Base-by-base conservation (phyloP, 495 filamentous ascomycete species). In the Podospora anserina region DNA sequence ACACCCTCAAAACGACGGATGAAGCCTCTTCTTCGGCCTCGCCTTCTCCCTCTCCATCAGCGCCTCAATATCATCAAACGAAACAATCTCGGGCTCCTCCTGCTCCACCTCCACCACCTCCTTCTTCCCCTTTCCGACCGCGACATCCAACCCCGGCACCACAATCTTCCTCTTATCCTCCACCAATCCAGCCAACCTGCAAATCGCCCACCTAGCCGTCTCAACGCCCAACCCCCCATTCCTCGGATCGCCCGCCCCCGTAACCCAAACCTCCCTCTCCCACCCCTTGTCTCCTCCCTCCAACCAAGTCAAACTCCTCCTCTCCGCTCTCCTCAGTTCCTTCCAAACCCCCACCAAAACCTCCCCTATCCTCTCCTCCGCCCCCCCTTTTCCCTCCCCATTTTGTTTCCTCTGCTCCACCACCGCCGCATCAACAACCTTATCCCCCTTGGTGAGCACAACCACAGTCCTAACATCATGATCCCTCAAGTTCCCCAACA, bases 381-480 rank as follows among this genome's bases (percentile, higher is more conserved):
- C 64, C 55, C 20, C 23, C n/a, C 23, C 23, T 71, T 39, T 74
- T 18, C 57, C 67, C 19, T 68, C 58, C 34, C 64, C 49, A 73
- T 75, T 20, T 11, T 58, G 66, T 32, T 28, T 57, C 28, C 26
- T 3, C 15, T 57, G 53, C 19, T 56, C 67, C n/a, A 67, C 54
- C 28, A 66, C 66, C 27, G 81, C 70, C 61, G 82, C 82, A n/a
- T 68, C 54, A 28, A 66, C 66, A 27, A 82, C 70, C 63, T 82
- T 82, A 75, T 99, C 95, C 6, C 89, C 87, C 78, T 98, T 98
- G 3, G 91, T 91, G 4, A 99, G 77, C 56, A 98, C 82, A 16
- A 98, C 84, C 70, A 94, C 88, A 69, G 92, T 93, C 16, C 86
- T 85, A 15, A 95, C 86, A 9, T 81, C 84, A 5, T 82, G 79